A percentile compares a stretch with the other conserved stretches of the same genome.
phyloP scores from a whole-genome alignment of 1,284 basidiomycete species.

The Anthracocystis setariae region DNA sequence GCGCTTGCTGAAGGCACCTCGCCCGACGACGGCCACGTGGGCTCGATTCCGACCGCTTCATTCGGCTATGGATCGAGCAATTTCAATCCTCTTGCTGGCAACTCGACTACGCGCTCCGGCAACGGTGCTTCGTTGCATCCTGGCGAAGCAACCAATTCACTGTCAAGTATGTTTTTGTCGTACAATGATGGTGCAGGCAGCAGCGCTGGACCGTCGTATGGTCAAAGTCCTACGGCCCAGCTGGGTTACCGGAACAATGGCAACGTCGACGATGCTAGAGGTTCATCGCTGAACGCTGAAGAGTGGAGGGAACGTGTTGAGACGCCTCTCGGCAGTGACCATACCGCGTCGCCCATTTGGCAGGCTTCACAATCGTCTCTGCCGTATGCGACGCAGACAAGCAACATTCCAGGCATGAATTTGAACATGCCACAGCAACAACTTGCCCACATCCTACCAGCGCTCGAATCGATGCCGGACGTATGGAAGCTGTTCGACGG shows the following conservation, averaged over 20 bases:
- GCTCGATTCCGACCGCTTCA: slow-evolving; percentile 15
- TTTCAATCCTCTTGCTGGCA: slow-evolving; percentile 45
- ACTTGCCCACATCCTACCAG: slow-evolving; percentile 39
- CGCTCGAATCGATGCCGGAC: slow-evolving; percentile 52
- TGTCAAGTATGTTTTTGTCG: slow-evolving; percentile 46
- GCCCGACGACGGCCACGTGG: slow-evolving; percentile 17
- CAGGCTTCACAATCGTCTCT: slow-evolving; percentile 4
- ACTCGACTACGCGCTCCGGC: slow-evolving; percentile 25
- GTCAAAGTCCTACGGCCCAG: slow-evolving; percentile 2
- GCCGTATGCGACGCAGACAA: slow-evolving; percentile 7
- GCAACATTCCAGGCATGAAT: slow-evolving; percentile 34
- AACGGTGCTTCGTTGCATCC: slow-evolving; percentile 22
- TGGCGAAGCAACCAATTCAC: slow-evolving; percentile 28
- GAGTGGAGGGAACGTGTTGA: slow-evolving; percentile 8
- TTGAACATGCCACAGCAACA: slow-evolving; percentile 48
- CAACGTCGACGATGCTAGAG: slow-evolving; percentile 5
- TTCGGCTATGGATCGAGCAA: slow-evolving; percentile 42
- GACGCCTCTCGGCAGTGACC: slow-evolving; percentile 15
- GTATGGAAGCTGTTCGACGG: slow-evolving; percentile 56
- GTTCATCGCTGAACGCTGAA: slow-evolving; percentile 2
- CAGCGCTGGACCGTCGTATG: not conserved
- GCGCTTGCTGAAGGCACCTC: slow-evolving; percentile 28
- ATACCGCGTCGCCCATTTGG: slow-evolving; percentile 9
- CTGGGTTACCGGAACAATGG: not conserved
- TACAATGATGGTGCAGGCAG: slow-evolving; percentile 12